A percentile compares a stretch with the other conserved stretches of the same genome.
Conservation (phyloP, 345 rosid species). For the Mallotus nudiflorus region DNA sequence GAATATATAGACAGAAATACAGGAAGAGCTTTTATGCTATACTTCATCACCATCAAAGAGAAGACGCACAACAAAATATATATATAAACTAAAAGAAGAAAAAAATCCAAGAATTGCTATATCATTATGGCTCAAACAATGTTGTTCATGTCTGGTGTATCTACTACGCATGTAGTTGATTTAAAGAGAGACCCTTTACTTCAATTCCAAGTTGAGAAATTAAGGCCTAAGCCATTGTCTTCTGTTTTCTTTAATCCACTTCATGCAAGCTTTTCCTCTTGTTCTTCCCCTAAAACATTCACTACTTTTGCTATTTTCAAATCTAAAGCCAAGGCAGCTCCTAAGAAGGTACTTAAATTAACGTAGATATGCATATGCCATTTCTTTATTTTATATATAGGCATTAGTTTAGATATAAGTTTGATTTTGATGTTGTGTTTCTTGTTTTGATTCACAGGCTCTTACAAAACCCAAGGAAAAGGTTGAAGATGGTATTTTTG, state of each 20-base stretch:
- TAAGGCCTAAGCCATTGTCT: slow-evolving; percentile 46
- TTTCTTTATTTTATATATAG: neutral
- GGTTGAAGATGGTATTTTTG: slow-evolving; percentile 88
- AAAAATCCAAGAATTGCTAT: neutral
- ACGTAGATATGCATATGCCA: too few relatives aligned
- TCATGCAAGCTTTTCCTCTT: slow-evolving; percentile 19
- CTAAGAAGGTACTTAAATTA: slow-evolving; percentile 51
- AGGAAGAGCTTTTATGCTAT: neutral
- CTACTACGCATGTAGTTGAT: slow-evolving; percentile 41
- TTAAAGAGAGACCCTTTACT: slow-evolving; percentile 51
- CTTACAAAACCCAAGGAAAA: slow-evolving; percentile 40
- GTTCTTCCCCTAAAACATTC: slow-evolving; percentile 25
- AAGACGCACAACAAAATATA: neutral
- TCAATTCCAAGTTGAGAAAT: slow-evolving; percentile 49
- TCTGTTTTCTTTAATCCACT: slow-evolving; percentile 39
- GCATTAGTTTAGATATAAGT: too few relatives aligned
- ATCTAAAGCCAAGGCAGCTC: slow-evolving; percentile 76
- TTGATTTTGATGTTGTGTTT: neutral
- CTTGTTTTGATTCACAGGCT: slow-evolving; percentile 4
- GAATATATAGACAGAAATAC: neutral
- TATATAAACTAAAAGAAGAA: neutral
- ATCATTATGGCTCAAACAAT: slow-evolving; percentile 93
- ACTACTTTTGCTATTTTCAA: slow-evolving; percentile 74
- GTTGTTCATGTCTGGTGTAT: slow-evolving; percentile 72
- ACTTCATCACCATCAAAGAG: neutral